Base-by-base conservation (phyloP, 2,329 filamentous ascomycete genomes). In the Aaosphaeria pasadenensis region DNA sequence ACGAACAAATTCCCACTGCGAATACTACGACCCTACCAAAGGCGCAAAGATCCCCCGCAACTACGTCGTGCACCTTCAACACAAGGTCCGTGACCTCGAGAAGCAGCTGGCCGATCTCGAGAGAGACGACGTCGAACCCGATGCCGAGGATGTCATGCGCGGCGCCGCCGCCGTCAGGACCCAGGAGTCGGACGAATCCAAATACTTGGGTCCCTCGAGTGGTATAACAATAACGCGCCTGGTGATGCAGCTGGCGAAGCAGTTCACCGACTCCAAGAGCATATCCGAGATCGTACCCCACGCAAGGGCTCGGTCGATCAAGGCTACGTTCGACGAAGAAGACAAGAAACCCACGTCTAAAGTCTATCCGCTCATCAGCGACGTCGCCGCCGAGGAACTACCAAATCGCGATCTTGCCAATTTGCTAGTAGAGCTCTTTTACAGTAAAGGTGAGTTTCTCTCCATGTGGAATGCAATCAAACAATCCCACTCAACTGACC, bases 191-290 rank as follows among this genome's bases (percentile, higher is more conserved):
- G 90, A 95, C 67, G 92, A 96, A 71, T 85, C 89, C 11, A 88
- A 92, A 53, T 97, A 94, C 66, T 77, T 99, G 3, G 94, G 94
- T 0, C 89, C 94, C 3, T 96, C 91, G 43, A 97, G 92, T 68
- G 94, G 92, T 50, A 96, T 96, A 61, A 89, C 91, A 64, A 95
- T 97, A 76, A 95, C 91, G 9, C 85, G 92, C 30, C 79, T 97
- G 57, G 86, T 99, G 7, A 96, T 99, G 88, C 91, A 96, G 68
- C 85, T 96, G 71, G 92, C 92, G 45, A 97, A 96, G 73, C 87
- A 91, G 54, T 95, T 92, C 63, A 95, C 91, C 29, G 88, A 94
- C 62, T 87, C 90, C 5, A 89, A 91, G 69, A 90, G 87, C 56
- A 96, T 97, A 66, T 91, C 90, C 49, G 91, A 96, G 58, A 85